Base-by-base conservation (phyloP, 2,329 filamentous ascomycete genomes). In the Sporothrix inflata region DNA sequence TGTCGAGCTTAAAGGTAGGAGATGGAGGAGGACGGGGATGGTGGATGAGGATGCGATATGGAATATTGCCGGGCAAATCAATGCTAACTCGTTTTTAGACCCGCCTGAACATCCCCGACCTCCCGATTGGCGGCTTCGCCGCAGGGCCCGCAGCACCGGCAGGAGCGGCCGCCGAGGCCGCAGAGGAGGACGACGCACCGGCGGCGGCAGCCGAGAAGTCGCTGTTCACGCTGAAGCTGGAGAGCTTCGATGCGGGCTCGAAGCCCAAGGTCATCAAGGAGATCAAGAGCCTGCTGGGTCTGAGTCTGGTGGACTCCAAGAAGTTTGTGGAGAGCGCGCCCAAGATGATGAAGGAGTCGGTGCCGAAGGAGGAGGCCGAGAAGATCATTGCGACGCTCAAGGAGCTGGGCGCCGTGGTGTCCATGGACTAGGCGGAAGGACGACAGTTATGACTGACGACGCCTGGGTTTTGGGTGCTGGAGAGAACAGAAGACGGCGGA, bases 211-310 rank as follows among this genome's bases (percentile, higher is more conserved):
- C 96, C 83, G 97, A 98, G 89, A 98, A 91, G 91, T 95, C 95
- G 4, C 89, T 99, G 74, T 99, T 99, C 88, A 97, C 92, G 82
- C 84, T 99, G 76, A 98, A 98, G 86, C 90, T 99, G 75, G 88
- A 93, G 83, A 92, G 91, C 47, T 97, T 98, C 81, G 97, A 99
- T 70, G 87, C 94, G 38, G 87, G 84, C 68, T 86, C 95, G 76
- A 99, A 99, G 88, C 94, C 97, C 79, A 99, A 99, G 92, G 87
- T 99, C 79, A 99, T 99, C 88, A 99, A 99, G 89, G 96, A 99
- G 87, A 89, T 99, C 86, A 99, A 99, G 90, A 91, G 90, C 79
- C 88, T 99, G 89, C 86, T 99, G 74, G 96, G 96, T 57, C 85
- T 99, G 80, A 97, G 93, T 82, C 88, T 99, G 85, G 97, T 99